Conservation (phyloP, 2,329 filamentous ascomycete species). For the Pseudogymnoascus sp. region DNA sequence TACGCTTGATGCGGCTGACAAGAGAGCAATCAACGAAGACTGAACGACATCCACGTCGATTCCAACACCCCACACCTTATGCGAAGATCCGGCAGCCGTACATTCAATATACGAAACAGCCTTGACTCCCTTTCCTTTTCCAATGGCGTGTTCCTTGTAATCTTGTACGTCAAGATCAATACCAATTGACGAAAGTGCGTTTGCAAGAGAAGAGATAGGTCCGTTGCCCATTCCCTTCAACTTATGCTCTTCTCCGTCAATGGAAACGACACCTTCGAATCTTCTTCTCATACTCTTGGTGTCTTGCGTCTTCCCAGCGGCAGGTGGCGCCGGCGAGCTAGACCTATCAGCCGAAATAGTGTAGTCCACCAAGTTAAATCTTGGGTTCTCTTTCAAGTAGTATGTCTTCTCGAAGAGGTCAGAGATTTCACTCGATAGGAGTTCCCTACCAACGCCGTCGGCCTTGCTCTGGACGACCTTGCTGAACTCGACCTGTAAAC, state of each 20-base stretch:
- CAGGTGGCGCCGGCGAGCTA: conserved; percentile 60
- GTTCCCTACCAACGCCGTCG: conserved; percentile 74
- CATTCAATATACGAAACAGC: conserved; percentile 96
- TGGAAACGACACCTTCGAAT: conserved; percentile 76
- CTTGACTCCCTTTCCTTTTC: conserved; percentile 71
- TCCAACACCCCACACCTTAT: conserved; percentile 82
- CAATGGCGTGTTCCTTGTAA: conserved; percentile 95
- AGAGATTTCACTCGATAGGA: conserved; percentile 76
- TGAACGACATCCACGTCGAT: conserved; percentile 91
- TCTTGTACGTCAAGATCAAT: conserved; percentile 86
- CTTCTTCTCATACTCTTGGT: conserved; percentile 71
- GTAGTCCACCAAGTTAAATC: conserved; percentile 86
- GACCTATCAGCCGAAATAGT: conserved; percentile 80
- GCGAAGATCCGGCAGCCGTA: conserved; percentile 55
- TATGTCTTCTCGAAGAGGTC: conserved; percentile 84
- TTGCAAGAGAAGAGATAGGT: conserved; percentile 79
- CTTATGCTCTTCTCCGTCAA: conserved; percentile 72
- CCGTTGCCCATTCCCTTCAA: conserved; percentile 80
- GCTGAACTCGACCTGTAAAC: conserved; percentile 85
- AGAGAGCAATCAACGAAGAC: conserved; percentile 75
- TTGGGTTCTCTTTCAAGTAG: conserved; percentile 72
- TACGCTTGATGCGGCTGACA: conserved; percentile 81
- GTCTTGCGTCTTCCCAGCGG: conserved; percentile 63
- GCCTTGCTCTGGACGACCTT: conserved; percentile 76
- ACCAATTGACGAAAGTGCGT: conserved; percentile 69